Base-by-base conservation (phyloP, 495 filamentous ascomycete species). In the Echria macrotheca region DNA sequence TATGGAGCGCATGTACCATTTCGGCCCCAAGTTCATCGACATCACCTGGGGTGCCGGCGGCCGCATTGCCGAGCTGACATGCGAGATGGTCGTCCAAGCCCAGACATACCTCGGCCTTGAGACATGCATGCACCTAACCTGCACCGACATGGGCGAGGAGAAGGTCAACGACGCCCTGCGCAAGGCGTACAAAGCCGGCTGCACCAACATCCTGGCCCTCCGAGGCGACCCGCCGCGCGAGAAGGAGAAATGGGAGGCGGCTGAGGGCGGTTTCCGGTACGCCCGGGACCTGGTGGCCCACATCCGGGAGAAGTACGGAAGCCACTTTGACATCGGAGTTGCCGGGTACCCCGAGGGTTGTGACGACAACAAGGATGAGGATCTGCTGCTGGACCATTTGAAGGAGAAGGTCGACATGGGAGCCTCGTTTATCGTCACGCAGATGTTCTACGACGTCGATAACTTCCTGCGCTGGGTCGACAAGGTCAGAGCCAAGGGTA, bases 381-480 rank as follows among this genome's bases (percentile, higher is more conserved):
- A 95, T 24, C 68, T 78, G 19, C 76, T 97, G 61, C 80, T 97
- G 48, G 85, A 95, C 49, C 94, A 97, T 64, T 69, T 97, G 61
- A 97, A 97, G 72, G 87, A 97, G 70, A 99, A 99, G 69, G 83
- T 97, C 39, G 94, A 99, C 69, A 88, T 87, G 39, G 94, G 94
- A 29, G 90, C 84, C 44, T 83, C 87, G 8, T 96, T 96, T 67
- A 82, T 99, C 40, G 84, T 99, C 44, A 97, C 94, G 0, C 94
- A 99, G 72, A 99, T 99, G 94, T 96, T 96, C 69, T 99, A 99
- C 70, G 91, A 97, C 64, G 89, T 82, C 21, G 91, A 99, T 57
- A 90, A 87, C 59, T 99, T 97, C 69, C 67, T 97, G 24, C 73
- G 77, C 33, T 99, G 94, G 94, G 87, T 95, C 25, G 66, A 79